Base-by-base conservation (phyloP, 1,284 basidiomycete species). In the Gymnopus androsaceus region DNA sequence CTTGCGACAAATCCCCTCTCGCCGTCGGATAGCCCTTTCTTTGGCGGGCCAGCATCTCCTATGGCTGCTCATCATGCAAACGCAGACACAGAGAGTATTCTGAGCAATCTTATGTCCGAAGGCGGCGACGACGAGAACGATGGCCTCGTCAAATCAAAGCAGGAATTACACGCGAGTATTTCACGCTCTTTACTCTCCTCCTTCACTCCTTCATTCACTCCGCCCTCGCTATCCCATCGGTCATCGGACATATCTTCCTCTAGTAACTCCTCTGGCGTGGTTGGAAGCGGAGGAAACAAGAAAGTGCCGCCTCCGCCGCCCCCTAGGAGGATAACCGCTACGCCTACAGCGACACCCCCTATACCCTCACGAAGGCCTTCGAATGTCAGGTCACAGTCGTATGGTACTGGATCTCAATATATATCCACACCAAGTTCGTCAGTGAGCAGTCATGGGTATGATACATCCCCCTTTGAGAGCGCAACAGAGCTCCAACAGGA, bases 391-490 rank as follows among this genome's bases (percentile, higher is more conserved):
- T 46, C 58, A 3, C 46, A 58, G 30, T 62, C 63, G 5, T 57
- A 60, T 14, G 51, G 59, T 7, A 56, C 64, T n/a, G 49, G 56
- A 30, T 59, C 21, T 37, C 49, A 55, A 41, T 59, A 48, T 33
- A 47, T 58, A 31, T 60, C 67, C 54, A 65, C 64, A 34, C 58
- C 69, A 11, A 52, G 67, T 12, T 70, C 65, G 23, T 68, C 67
- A 11, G 55, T 63, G 15, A 69, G 65, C 42, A 68, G 67, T 47
- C 64, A 66, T 58, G 44, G 31, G 8, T 73, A 77, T 64, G 75
- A 80, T 65, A 68, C 68, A 56, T 77, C 80, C 52, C 82, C 80
- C 28, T 83, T 81, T 61, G 79, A 81, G 59, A 80, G 77, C 62
- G 73, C 73, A 40, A 64, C 64, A 34, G 72, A 69, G 47, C 55